These are phyloP conservation scores for Colletotrichum sp. DNA, from an alignment of 2,329 filamentous ascomycete genomes.

Conservation along the genomic window DNA sequence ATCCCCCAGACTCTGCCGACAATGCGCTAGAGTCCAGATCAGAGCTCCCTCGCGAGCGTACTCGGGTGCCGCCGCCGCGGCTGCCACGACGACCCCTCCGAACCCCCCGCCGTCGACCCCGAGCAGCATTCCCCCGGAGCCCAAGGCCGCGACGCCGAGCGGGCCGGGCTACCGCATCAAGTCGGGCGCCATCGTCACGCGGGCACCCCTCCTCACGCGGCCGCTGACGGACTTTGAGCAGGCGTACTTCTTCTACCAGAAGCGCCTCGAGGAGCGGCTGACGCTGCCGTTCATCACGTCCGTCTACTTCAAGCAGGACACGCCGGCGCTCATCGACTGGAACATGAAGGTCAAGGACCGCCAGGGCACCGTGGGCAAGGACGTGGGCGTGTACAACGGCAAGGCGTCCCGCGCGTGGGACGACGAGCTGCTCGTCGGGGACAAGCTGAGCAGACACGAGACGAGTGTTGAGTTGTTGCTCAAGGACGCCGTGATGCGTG, in stretches of 20 bases:
- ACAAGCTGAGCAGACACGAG: constrained; percentile 67
- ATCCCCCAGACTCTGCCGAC: constrained; percentile 38
- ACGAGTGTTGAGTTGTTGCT: constrained; percentile 72
- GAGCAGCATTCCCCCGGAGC: constrained; percentile 25
- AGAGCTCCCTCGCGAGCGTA: constrained; percentile 35
- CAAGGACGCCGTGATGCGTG: constrained; percentile 73
- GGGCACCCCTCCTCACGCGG: constrained; percentile 85
- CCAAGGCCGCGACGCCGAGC: constrained; percentile 23
- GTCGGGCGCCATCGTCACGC: constrained; percentile 81
- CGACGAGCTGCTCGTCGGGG: constrained; percentile 84
- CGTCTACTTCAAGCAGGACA: constrained; percentile 95
- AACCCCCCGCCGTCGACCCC: constrained; percentile 29
- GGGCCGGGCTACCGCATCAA: constrained; percentile 51
- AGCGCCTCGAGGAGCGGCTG: constrained; percentile 91
- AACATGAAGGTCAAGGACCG: constrained; percentile 83
- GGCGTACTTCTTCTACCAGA: constrained; percentile 95
- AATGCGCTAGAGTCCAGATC: constrained; percentile 39
- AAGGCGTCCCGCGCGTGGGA: constrained; percentile 79
- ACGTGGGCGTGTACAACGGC: constrained; percentile 85
- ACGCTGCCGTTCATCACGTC: constrained; percentile 85
- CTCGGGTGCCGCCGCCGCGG: constrained; percentile 33
- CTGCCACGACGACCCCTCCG: constrained; percentile 21
- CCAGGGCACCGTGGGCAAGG: constrained; percentile 74
- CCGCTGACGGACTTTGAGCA: constrained; percentile 87
- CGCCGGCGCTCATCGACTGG: constrained; percentile 86